Evolutionary conservation across 2,329 filamentous ascomycete genomes (phyloP), one percentile per base, ranked within the genome.

Genomic region (Knufia petricola): DNA sequence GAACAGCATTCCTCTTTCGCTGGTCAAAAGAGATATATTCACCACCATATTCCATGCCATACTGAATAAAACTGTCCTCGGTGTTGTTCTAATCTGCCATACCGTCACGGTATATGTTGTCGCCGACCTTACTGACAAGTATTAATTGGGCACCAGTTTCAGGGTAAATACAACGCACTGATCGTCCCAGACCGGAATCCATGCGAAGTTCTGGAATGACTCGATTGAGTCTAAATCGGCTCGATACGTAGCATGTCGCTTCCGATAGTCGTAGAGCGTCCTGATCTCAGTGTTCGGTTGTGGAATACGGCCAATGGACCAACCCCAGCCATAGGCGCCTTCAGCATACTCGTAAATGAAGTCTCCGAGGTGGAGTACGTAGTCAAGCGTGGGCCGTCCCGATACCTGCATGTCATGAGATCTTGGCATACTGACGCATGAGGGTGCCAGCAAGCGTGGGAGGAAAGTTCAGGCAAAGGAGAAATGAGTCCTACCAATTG

Each of bases 1-100:
- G 71, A 2, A 85, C 81, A 1, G 81, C 82, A 45, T 85, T 83
- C 70, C 83, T 78, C 67, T 85, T 85, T 54, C 81, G 74, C 60
- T 82, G 76, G 55, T 85, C 81, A 13, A 84, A 77, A 30, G 72
- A 77, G 12, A 85, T 71, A n/a, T n/a, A n/a, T n/a, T n/a, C n/a
- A n/a, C n/a, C n/a, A n/a, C n/a, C n/a, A n/a, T n/a, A n/a, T n/a
- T n/a, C n/a, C 7, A 70, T 68, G 3, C 73, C 73, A 47, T 76
- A 71, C 40, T 72, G 68, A 21, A 78, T 59, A 64, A 84, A 85
- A 0, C 77, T 81, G 3, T 76, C 71, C 56, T 83, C 79, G 9
- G 77, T 82, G 60, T 85, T 85, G 60, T 79, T 81, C 19, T 82
- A 63, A 2, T 69, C 67, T 2, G 73, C 71, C 10, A 71, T 74